Base-by-base conservation (phyloP, 2,329 filamentous ascomycete genomes). In the Incumbomyces lentus region DNA sequence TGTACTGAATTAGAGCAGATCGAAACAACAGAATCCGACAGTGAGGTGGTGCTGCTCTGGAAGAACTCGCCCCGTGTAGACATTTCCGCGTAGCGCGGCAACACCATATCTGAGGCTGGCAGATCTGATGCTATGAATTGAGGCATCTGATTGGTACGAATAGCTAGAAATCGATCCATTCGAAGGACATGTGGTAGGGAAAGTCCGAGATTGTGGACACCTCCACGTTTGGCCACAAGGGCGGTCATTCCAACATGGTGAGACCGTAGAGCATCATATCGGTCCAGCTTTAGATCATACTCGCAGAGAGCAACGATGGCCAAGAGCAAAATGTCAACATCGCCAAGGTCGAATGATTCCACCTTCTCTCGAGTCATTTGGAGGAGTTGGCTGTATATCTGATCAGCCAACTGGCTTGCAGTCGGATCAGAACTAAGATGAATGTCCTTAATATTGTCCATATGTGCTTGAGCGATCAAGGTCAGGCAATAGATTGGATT, bases 101-200 rank as follows among this genome's bases (percentile, higher is more conserved):
- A 26, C 7, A 40, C 22, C 12, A 26, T 30, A 26, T 22, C 22
- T 32, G 40, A 22, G 18, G 12, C 14, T 34, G 40, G 40, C 12
- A 43, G 14, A 33, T 43, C 40, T 13, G 40, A 11, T n/a, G 40
- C 4, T 3, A 12, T 14, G 18, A 43, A 43, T 10, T 43, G 26
- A 2, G 40, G 40, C 10, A 43, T 34, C 31, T 43, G 26, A 26
- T 43, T 43, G 29, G 30, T 10, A 8, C 40, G 40, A 3, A 43
- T 8, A n/a, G 40, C 40, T 16, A 43, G 40, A 14, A 43, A 43
- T n/a, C 40, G 40, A 22, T 43, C 40, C 40, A 43, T 43, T 10
- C 40, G 40, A 18, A 33, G 40, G 14, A 43, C 40, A 30, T 33
- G 33, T 2, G 40, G 40, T 17, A 43, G 40, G 4, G 40, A 43